Base-by-base conservation (phyloP, 129 eudicot genomes). In the Centella asiatica region DNA sequence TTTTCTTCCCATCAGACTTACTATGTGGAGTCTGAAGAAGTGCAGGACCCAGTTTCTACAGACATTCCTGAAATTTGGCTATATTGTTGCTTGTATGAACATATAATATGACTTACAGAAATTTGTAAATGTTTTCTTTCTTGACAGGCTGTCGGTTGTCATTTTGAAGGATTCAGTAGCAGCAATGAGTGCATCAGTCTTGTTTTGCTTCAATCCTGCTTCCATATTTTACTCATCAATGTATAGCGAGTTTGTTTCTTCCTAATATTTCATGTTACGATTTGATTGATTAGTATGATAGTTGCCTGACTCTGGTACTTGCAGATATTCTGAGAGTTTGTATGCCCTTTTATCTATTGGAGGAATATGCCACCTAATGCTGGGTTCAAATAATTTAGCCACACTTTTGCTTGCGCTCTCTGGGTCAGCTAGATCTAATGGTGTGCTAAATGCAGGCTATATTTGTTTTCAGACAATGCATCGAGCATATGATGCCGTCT, bases 171-270 rank as follows among this genome's bases (percentile, higher is more conserved):
- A 86, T 67, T 58, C 69, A 8, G 74, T 77, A 65, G 82, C 79
- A 60, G 79, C 94, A 15, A 29, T 90, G 77, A 83, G 90, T 71
- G 94, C 95, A 68, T 79, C 97, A 44, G 67, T 81, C 15, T 69
- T 90, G 82, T 90, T 90, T 76, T 90, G 95, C 87, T 84, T 90
- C 74, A 90, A 83, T 74, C 97, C 97, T 59, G 97, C 97, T 55
- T 90, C 97, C 69, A 84, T 86, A 74, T 90, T 90, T 76, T 90
- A 81, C 85, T 81, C 95, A 29, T 83, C 97, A 69, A 75, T 90
- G 97, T 86, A 90, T 60, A 56, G 22, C 62, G 69, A 64, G 57
- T 29, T 55, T 47, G 15, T 71, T 66, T 56, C 55, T 58, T 72
- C 23, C 5, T 53, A 61, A 15, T 14, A 31, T 29, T 9, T 59